A percentile compares a stretch with the other conserved stretches of the same genome.
Evolutionary conservation across 148 eudicot genomes (phyloP).

Genomic region (Rhododendron simsii): DNA sequence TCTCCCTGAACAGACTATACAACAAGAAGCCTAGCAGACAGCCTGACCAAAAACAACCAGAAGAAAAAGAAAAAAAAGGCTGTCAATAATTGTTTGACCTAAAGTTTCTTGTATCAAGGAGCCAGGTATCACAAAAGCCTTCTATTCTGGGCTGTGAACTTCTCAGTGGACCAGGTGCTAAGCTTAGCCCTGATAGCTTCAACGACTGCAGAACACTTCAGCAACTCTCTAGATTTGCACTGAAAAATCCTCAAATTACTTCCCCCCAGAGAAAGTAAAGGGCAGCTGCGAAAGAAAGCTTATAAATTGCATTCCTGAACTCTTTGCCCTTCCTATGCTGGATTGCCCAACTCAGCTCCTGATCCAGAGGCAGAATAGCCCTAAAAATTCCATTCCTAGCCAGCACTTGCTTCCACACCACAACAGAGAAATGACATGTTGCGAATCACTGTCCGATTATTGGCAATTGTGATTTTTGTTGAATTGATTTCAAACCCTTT

Average conservation of each 20-base stretch:
- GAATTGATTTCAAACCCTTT: background rate
- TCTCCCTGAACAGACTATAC: background rate
- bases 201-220: background rate
- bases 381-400: background rate
- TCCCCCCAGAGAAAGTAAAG: background rate
- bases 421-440: background rate
- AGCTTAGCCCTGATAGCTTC: background rate
- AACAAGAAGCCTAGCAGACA: background rate
- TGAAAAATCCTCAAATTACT: background rate
- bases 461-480: background rate
- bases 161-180: background rate
- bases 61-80: background rate
- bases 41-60: background rate
- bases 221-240: background rate
- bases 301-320: background rate
- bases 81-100: background rate
- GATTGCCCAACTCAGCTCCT: background rate
- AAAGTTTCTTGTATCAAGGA: background rate
- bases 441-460: background rate
- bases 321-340: background rate
- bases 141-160: background rate
- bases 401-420: background rate
- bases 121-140: background rate
- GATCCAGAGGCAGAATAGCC: background rate
- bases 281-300: background rate